Base-by-base conservation (phyloP, 2,329 filamentous ascomycete genomes). In the Zymoseptoria ardabiliae region DNA sequence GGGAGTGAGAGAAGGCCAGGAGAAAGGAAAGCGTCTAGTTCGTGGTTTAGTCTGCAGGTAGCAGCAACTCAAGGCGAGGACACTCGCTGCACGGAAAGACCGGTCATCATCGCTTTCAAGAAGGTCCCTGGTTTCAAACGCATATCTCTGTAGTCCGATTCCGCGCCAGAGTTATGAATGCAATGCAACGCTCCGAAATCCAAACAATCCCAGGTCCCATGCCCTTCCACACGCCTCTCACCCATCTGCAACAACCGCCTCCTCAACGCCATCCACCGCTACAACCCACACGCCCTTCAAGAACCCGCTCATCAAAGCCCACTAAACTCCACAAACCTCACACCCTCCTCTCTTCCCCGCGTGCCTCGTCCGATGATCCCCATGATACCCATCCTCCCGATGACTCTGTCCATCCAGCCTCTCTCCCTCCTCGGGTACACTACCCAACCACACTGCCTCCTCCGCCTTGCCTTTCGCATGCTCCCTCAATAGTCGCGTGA, bases 401-500 rank as follows among this genome's bases (percentile, higher is more conserved):
- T 79, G 77, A 58, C 76, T 76, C 69, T 79, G 76, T 0, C 76
- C 77, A 69, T 79, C 77, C 52, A 79, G 56, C 21, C 77, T 68
- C 69, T 78, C 70, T 0, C 73, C 76, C 6, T 73, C 70, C 17
- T 70, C 70, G 0, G 78, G 76, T 0, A 76, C 50, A 41, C 62
- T 66, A 1, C 78, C 78, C 70, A 80, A 73, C 75, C 77, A 80
- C 7, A 70, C 67, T 3, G 74, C 70, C n/a, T 71, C 67, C 3
- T 74, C 68, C 0, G 57, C 69, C 56, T 71, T 73, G 2, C 35
- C 35, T 17, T n/a, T 7, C 54, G 76, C 67, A 76, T 85, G 85
- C 63, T 85, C 76, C 66, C 79, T 82, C 51, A 99, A 76, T 73
- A 94, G 86, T 69, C 84, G 78, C 0, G 92, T 97, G 58, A 97